phyloP scores from a whole-genome alignment of 1,284 basidiomycete species.

The Peniophora sp. region DNA sequence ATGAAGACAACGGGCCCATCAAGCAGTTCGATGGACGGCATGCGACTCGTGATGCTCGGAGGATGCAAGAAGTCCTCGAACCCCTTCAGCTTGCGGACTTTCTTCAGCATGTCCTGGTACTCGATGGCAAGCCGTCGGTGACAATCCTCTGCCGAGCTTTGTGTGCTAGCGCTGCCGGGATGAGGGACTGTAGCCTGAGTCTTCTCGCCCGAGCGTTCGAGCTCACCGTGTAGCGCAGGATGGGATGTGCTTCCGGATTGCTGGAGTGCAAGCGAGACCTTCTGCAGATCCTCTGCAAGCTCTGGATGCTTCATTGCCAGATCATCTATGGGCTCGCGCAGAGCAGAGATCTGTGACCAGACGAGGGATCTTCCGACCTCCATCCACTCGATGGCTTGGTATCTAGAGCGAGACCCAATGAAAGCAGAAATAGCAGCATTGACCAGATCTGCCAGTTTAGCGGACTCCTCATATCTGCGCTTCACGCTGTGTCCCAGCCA shows the following conservation, averaged over 20 bases:
- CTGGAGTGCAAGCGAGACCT: not conserved
- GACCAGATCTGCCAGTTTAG: not conserved
- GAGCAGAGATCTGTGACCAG: not conserved
- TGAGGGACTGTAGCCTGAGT: too few species aligned
- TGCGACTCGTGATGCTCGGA: not conserved
- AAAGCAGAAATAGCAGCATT: not conserved
- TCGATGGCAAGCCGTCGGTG: not conserved
- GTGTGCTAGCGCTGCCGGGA: too few species aligned
- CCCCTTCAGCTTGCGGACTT: conserved; percentile 5
- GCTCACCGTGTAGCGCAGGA: not conserved
- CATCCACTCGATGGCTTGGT: not conserved
- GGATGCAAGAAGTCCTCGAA: conserved; percentile 6
- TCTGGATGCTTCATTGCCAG: not conserved
- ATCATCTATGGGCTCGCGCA: not conserved
- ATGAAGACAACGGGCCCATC: conserved; percentile 2
- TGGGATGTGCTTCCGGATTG: not conserved
- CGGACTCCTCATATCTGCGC: not conserved
- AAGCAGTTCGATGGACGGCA: not conserved
- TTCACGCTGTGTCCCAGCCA: not conserved
- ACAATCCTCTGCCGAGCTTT: too few species aligned
- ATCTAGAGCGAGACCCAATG: not conserved
- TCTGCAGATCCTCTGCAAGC: not conserved
- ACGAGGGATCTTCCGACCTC: not conserved
- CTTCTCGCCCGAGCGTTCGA: not conserved
- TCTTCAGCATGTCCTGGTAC: not conserved